Conservation (phyloP, 2,329 filamentous ascomycete genomes). For the Colletotrichum tamarilloi region DNA sequence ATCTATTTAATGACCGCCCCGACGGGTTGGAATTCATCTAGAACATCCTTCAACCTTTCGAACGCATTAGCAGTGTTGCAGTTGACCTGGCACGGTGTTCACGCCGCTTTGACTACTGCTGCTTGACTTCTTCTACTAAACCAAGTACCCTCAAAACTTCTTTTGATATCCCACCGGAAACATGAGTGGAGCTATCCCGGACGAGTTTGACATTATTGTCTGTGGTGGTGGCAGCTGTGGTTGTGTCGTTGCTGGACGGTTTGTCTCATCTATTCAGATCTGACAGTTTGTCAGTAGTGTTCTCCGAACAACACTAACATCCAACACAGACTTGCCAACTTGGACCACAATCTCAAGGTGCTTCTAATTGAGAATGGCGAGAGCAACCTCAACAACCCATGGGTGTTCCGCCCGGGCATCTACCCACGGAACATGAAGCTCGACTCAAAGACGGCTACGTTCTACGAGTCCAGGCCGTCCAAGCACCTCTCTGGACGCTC, state of each 20-base stretch:
- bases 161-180: slow-evolving; percentile 15
- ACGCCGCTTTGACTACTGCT: slow-evolving; percentile 11
- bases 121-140: background rate
- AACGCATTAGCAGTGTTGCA: slow-evolving; percentile 25
- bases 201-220: slow-evolving; percentile 85
- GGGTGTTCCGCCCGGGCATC: slow-evolving; percentile 80
- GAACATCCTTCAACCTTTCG: background rate
- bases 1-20: slow-evolving; percentile 30
- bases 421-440: slow-evolving; percentile 83
- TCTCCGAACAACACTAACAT: slow-evolving; percentile 50
- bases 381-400: slow-evolving; percentile 81
- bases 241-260: slow-evolving; percentile 69
- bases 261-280: slow-evolving; percentile 32
- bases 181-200: slow-evolving; percentile 63
- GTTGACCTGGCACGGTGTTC: slow-evolving; percentile 22
- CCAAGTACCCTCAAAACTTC: background rate
- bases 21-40: background rate
- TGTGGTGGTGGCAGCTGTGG: slow-evolving; percentile 79
- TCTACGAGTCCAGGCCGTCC: slow-evolving; percentile 82
- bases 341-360: slow-evolving; percentile 79
- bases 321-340: slow-evolving; percentile 72
- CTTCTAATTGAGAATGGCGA: slow-evolving; percentile 78
- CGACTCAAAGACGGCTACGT: slow-evolving; percentile 84
- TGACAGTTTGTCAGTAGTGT: slow-evolving; percentile 38
- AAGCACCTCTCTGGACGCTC: slow-evolving; percentile 77